Percentiles rank a stretch among this genome's conserved stretches.
phyloP scores from a whole-genome alignment of 1,139 yeast genomes.

The Pneumocystis oryctolagi region DNA sequence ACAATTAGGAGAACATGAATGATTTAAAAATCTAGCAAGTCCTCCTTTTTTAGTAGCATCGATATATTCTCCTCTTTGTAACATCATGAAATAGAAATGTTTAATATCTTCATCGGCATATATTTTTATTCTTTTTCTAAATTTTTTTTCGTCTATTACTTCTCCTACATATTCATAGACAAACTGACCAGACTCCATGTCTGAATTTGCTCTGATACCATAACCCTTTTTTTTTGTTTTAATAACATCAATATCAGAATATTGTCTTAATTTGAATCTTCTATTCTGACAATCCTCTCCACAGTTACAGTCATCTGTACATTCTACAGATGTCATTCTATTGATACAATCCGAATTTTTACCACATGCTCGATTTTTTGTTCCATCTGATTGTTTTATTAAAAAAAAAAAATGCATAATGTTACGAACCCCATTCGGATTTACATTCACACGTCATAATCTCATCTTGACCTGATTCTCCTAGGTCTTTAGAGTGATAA shows the following conservation, averaged over 20 bases:
- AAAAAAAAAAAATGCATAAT: slow-evolving; percentile 11
- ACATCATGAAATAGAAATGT: slow-evolving; percentile 96
- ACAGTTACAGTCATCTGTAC: slow-evolving; percentile 64
- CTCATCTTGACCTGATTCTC: slow-evolving; percentile 55
- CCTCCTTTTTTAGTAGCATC: slow-evolving; percentile 88
- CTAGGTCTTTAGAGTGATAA: slow-evolving; percentile 45
- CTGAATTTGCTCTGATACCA: slow-evolving; percentile 60
- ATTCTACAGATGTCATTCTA: slow-evolving; percentile 80
- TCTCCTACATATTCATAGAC: slow-evolving; percentile 90
- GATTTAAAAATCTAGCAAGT: slow-evolving; percentile 82
- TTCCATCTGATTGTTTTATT: slow-evolving; percentile 3
- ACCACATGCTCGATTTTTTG: slow-evolving; percentile 59
- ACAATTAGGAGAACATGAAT: slow-evolving; percentile 87
- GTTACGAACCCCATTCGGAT: slow-evolving; percentile 31
- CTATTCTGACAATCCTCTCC: slow-evolving; percentile 75
- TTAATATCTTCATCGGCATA: slow-evolving; percentile 58
- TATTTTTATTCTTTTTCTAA: slow-evolving; percentile 54
- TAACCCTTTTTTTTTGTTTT: slow-evolving; percentile 75
- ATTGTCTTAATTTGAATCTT: slow-evolving; percentile 62
- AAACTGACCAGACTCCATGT: slow-evolving; percentile 48
- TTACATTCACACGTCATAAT: slow-evolving; percentile 83
- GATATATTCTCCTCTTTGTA: slow-evolving; percentile 79
- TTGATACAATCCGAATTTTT: slow-evolving; percentile 83
- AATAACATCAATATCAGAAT: slow-evolving; percentile 61
- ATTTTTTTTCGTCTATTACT: slow-evolving; percentile 63